phyloP scores from a whole-genome alignment of 2,329 filamentous ascomycete species.

The Elsinoe perseae region DNA sequence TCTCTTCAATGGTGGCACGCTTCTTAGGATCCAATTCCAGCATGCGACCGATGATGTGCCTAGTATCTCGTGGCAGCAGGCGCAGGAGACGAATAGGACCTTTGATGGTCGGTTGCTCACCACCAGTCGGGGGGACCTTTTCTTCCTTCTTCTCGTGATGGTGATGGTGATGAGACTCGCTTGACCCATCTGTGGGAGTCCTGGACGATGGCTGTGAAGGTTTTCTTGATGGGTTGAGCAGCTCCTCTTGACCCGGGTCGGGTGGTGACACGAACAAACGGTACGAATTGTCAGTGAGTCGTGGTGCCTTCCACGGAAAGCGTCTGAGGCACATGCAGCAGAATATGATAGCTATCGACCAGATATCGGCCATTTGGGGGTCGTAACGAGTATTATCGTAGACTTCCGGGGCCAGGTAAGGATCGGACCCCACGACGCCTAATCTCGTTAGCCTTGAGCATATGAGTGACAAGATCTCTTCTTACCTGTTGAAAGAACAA shows the following conservation, averaged over 20 bases:
- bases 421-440: constrained; percentile 81
- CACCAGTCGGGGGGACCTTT: constrained; percentile 23
- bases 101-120: constrained; percentile 57
- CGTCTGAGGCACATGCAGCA: constrained; percentile 95
- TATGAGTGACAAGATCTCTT: constrained; percentile 13
- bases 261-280: constrained; percentile 84
- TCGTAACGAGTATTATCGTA: constrained; percentile 93
- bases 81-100: constrained; percentile 87
- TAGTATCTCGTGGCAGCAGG: constrained; percentile 77
- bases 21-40: constrained; percentile 78
- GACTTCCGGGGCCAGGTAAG: constrained; percentile 92
- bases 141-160: constrained; percentile 18
- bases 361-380: constrained; percentile 87
- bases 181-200: constrained; percentile 19
- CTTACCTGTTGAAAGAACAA: constrained; percentile 73
- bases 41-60: constrained; percentile 88
- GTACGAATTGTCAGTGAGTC: constrained; percentile 86
- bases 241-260: constrained; percentile 53
- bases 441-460: constrained; percentile 19
- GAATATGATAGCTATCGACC: constrained; percentile 97
- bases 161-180: constrained; percentile 17
- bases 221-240: constrained; percentile 22
- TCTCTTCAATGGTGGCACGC: constrained; percentile 76
- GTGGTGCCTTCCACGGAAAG: constrained; percentile 95
- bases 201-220: constrained; percentile 10